These are phyloP conservation scores for Cystofilobasidium ferigula DNA, from an alignment of 768 basidiomycete species.

Conservation along the genomic window DNA sequence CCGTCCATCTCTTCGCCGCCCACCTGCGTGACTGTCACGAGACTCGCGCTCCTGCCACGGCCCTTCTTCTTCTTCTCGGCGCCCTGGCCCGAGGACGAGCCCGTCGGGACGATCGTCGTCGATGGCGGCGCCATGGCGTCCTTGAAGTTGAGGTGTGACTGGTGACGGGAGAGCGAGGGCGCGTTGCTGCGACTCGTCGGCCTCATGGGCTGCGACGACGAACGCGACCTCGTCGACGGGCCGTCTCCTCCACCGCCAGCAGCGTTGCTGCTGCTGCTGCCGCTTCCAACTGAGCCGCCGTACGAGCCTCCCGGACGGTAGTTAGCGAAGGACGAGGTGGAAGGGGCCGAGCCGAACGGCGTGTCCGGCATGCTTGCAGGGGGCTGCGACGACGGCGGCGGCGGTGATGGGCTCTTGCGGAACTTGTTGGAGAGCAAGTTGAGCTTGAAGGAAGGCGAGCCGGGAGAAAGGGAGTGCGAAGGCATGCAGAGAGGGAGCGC, in stretches of 20 bases:
- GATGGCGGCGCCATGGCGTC: background rate
- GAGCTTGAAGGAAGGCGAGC: constrained; percentile 4
- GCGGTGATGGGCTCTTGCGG: background rate
- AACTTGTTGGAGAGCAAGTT: background rate
- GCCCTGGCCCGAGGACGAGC: background rate
- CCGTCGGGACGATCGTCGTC: background rate
- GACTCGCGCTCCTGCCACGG: constrained; percentile 37
- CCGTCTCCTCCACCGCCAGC: background rate
- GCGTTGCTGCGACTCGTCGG: background rate
- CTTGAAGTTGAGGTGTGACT: constrained; percentile 4
- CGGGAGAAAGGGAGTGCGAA: background rate
- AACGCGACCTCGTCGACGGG: background rate
- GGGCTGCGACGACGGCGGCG: background rate
- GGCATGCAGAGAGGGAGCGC: too few relatives aligned
- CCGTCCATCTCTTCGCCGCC: constrained; percentile 38
- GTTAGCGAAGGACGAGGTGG: background rate
- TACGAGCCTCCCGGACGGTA: background rate
- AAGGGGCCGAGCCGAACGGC: background rate
- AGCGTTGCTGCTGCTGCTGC: background rate
- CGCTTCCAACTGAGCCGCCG: too few relatives aligned
- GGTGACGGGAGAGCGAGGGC: background rate
- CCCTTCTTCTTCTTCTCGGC: constrained; percentile 26
- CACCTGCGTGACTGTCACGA: constrained; percentile 40
- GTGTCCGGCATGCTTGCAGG: background rate
- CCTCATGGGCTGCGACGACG: background rate